Conservation (phyloP, 2,329 filamentous ascomycete genomes). For the Orbilia brochopaga region DNA sequence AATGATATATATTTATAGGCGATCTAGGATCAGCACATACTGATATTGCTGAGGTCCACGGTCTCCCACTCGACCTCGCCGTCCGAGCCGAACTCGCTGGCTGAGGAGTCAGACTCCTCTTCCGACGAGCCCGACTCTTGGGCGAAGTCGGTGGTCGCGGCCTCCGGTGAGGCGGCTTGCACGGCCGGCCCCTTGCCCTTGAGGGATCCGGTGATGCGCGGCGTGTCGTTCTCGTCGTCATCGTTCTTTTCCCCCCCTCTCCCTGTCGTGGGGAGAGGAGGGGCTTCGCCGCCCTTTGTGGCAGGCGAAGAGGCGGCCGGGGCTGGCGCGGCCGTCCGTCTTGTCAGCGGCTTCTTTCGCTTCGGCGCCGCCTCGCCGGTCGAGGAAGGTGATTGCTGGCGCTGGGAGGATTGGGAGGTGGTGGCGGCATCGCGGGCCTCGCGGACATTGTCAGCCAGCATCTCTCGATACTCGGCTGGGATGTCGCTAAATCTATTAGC, state of each 20-base stretch:
- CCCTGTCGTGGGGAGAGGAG: neutral
- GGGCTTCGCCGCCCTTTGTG: neutral
- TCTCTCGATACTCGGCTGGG: slow-evolving; percentile 13
- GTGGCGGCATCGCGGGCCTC: slow-evolving; percentile 14
- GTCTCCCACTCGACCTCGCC: slow-evolving; percentile 71
- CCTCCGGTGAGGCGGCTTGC: too few species aligned
- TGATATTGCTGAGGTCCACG: slow-evolving; percentile 61
- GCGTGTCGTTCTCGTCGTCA: neutral
- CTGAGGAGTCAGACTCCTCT: slow-evolving; percentile 45
- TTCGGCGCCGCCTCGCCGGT: slow-evolving; percentile 10
- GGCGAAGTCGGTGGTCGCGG: neutral
- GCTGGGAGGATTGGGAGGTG: neutral
- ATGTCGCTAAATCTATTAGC: slow-evolving; percentile 25
- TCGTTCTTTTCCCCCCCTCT: slow-evolving; percentile 14
- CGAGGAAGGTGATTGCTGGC: neutral
- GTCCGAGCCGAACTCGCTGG: slow-evolving; percentile 59
- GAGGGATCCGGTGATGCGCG: too few species aligned
- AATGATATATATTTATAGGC: slow-evolving; percentile 53
- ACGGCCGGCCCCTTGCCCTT: too few species aligned
- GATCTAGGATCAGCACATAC: slow-evolving; percentile 53
- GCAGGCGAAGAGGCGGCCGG: neutral
- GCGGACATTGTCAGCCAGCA: slow-evolving; percentile 20
- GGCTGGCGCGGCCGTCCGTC: slow-evolving; percentile 17
- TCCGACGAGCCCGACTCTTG: neutral
- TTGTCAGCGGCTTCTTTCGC: slow-evolving; percentile 38